These are phyloP conservation scores for Brettanomyces bruxellensis DNA, from an alignment of 805 yeast species.

Conservation along the genomic window DNA sequence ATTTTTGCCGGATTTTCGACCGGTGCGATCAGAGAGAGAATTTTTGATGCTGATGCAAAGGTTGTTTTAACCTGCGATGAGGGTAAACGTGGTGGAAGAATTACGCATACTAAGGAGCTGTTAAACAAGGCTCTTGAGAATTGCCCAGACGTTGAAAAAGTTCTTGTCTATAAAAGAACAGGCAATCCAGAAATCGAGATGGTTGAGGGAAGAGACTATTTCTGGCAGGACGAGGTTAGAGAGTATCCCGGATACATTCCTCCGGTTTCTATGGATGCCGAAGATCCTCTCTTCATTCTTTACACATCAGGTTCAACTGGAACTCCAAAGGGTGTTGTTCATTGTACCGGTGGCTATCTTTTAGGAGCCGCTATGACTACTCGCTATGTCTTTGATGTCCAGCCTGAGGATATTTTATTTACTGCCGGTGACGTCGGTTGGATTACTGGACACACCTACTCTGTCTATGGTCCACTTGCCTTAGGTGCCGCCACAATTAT, in stretches of 20 bases:
- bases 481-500: slow-evolving; percentile 87
- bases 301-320: slow-evolving; percentile 99
- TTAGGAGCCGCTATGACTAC: slow-evolving; percentile 89
- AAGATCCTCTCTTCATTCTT: slow-evolving; percentile 90
- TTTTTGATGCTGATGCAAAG: slow-evolving; percentile 76
- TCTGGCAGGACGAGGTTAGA: slow-evolving; percentile 89
- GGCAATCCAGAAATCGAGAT: slow-evolving; percentile 66
- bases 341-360: slow-evolving; percentile 89
- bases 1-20: slow-evolving; percentile 96
- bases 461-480: slow-evolving; percentile 85
- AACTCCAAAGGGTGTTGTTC: slow-evolving; percentile 96
- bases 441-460: slow-evolving; percentile 98
- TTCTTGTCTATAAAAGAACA: slow-evolving; percentile 83
- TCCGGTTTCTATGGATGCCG: slow-evolving; percentile 79
- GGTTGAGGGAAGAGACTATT: slow-evolving; percentile 73
- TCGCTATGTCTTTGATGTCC: slow-evolving; percentile 88
- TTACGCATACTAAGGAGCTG: slow-evolving; percentile 83
- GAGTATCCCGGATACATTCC: slow-evolving; percentile 82
- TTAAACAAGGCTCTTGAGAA: slow-evolving; percentile 87
- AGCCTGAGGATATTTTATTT: slow-evolving; percentile 77
- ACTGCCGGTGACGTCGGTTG: slow-evolving; percentile 99
- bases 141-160: slow-evolving; percentile 70
- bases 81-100: slow-evolving; percentile 92
- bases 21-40: slow-evolving; percentile 85
- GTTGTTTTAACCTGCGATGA: slow-evolving; percentile 92